phyloP scores from a whole-genome alignment of 2,329 filamentous ascomycete species.

The Paecilomyces sp. region DNA sequence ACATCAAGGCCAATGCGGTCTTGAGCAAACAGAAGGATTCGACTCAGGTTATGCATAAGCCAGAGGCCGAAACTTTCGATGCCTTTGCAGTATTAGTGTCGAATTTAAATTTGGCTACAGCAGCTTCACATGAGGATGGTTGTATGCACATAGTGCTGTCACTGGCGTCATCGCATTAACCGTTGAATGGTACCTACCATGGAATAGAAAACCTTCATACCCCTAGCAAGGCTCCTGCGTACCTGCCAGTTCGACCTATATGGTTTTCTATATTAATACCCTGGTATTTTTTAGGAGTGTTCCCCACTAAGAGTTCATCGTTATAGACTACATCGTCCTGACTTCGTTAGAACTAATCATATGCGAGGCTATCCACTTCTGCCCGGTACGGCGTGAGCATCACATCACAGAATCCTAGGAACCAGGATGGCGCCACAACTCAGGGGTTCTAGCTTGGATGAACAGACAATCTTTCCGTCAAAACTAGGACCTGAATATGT shows the following conservation, averaged over 20 bases:
- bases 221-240: neutral
- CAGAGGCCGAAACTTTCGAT: neutral
- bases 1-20: neutral
- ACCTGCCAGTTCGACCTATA: neutral
- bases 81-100: neutral
- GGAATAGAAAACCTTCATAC: neutral
- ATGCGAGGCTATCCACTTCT: neutral
- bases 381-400: neutral
- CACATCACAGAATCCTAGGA: constrained; percentile 1
- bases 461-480: constrained; percentile 12
- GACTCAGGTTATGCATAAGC: neutral
- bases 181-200: neutral
- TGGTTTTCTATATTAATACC: neutral
- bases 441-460: neutral
- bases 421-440: neutral
- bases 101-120: neutral
- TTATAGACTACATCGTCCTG: neutral
- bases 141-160: neutral
- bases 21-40: neutral
- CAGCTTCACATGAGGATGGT: neutral
- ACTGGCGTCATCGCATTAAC: neutral
- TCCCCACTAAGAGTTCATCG: neutral
- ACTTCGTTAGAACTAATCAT: neutral
- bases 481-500: constrained; percentile 13
- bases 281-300: neutral